phyloP scores from a whole-genome alignment of 768 basidiomycete species.

The Boletus coccyginus region DNA sequence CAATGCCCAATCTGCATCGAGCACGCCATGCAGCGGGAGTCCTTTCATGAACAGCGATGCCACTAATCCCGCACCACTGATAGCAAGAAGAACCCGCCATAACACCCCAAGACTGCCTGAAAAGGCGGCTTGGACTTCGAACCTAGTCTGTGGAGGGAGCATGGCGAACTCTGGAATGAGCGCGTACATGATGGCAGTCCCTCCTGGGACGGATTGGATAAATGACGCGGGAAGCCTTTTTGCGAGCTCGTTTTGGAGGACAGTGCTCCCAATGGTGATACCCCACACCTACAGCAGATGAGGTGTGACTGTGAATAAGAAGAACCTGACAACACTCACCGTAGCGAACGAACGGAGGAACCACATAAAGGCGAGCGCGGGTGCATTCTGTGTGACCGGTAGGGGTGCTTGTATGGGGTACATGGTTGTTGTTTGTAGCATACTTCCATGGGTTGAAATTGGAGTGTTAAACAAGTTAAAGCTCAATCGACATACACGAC shows the following conservation, averaged over 20 bases:
- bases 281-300: neutral
- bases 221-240: constrained; percentile 41
- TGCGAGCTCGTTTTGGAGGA: neutral
- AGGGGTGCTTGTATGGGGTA: constrained; percentile 32
- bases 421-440: constrained; percentile 18
- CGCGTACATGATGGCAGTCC: constrained; percentile 42
- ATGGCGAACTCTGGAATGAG: constrained; percentile 41
- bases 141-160: constrained; percentile 33
- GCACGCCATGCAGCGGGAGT: neutral
- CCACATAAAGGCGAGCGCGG: neutral
- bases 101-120: neutral
- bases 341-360: constrained; percentile 21
- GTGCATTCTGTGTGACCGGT: neutral
- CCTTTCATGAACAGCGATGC: constrained; percentile 3
- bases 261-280: neutral
- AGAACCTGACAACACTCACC: constrained; percentile 15
- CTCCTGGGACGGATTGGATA: constrained; percentile 32
- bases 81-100: constrained; percentile 41
- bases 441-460: neutral
- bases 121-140: constrained; percentile 36
- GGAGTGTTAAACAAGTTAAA: neutral
- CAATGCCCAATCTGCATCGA: neutral
- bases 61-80: constrained; percentile 15
- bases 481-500: neutral
- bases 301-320: neutral